Base-by-base conservation (phyloP, 1,284 basidiomycete genomes). In the Trichosporon ovoides region DNA sequence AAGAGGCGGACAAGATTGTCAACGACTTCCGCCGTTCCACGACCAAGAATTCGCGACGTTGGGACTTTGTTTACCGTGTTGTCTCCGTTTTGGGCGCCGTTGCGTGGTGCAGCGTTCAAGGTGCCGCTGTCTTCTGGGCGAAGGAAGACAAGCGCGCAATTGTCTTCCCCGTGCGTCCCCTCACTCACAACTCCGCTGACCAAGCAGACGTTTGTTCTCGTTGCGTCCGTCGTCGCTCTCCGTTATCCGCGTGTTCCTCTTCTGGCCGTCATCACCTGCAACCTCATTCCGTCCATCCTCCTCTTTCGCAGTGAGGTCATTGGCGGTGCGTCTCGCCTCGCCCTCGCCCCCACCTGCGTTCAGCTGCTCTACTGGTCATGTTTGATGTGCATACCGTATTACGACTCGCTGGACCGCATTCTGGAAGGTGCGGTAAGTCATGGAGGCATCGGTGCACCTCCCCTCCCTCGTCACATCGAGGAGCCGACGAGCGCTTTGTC, bases 331-430 rank as follows among this genome's bases (percentile, higher is more conserved):
- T 53, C 52, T 57, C 20, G 57, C 62, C 1, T 64, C 75, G 14
- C 55, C 1, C 63, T 75, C 12, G 61, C 68, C 11, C 67, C 74
- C 14, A 55, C 61, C 13, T 56, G 67, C 14, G 56, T 72, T 10
- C 68, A 75, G 35, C n/a, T 69, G 4, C 61, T 77, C 6, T 72
- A 73, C 59, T 70, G 75, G 63, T 33, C 72, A 7, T 72, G 63
- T 5, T 56, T 80, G 34, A 58, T 77, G 53, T 67, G 68, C 53
- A 60, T 78, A 7, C 78, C 77, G 0, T 78, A 77, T 56, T 62
- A 69, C 12, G 67, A 72, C 20, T n/a, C n/a, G 0, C 56, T 77
- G 50, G 69, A 75, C 56, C 61, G 71, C 2, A 51, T 77, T 7
- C 63, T 78, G 13, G 53, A 53, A 0, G 74, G 74, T 9, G 67